phyloP scores from a whole-genome alignment of 495 filamentous ascomycete species.

The Platismatia glauca region DNA sequence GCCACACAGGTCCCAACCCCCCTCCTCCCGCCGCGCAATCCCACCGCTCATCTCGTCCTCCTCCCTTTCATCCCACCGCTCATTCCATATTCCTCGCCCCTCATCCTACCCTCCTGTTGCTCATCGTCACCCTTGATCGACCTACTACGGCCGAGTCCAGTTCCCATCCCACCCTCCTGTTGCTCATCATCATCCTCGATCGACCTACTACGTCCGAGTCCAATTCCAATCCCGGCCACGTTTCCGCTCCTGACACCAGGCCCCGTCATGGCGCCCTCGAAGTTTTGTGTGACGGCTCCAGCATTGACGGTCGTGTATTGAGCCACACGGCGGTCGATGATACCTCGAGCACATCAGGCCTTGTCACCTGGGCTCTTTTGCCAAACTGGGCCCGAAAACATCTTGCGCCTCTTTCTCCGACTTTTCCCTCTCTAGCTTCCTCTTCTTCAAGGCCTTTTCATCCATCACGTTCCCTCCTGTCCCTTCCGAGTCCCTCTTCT shows the following conservation, averaged over 20 bases:
- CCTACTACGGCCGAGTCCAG: too few relatives aligned
- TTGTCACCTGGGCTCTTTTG: neutral
- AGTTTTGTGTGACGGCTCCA: too few relatives aligned
- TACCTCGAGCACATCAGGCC: neutral
- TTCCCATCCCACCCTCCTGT: too few relatives aligned
- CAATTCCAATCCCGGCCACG: too few relatives aligned
- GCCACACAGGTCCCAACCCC: neutral
- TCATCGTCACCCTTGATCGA: too few relatives aligned
- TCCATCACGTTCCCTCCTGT: constrained; percentile 17
- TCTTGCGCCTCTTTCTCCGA: constrained; percentile 45
- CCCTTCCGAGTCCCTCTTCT: constrained; percentile 33
- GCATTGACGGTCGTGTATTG: neutral
- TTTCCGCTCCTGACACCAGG: too few relatives aligned
- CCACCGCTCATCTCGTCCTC: neutral
- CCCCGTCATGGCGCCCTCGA: too few relatives aligned
- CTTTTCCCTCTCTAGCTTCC: constrained; percentile 47
- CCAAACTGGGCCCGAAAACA: constrained; percentile 24
- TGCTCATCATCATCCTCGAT: too few relatives aligned
- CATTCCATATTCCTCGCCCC: too few relatives aligned
- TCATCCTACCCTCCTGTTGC: neutral
- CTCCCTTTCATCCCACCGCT: neutral
- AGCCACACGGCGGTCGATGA: neutral
- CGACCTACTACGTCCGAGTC: too few relatives aligned
- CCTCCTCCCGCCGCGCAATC: neutral
- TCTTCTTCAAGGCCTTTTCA: constrained; percentile 44